Evolutionary conservation across 306 rosid genomes (phyloP).

Genomic region (Aeschynomene evenia): DNA sequence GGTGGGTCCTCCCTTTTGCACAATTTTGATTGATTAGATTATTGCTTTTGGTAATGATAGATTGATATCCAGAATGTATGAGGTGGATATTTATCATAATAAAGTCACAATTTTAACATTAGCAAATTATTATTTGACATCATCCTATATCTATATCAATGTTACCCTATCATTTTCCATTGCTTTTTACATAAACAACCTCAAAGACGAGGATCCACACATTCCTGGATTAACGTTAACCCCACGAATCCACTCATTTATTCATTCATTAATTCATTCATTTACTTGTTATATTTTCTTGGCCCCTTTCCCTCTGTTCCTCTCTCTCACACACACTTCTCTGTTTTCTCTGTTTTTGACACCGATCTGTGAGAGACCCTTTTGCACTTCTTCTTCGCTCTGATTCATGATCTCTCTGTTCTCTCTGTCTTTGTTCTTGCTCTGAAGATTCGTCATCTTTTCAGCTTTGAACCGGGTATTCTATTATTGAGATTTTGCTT

Average conservation of each 20-base stretch:
- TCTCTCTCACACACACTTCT: background rate
- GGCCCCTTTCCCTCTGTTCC: background rate
- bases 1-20: background rate
- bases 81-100: too few species aligned
- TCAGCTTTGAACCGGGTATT: too few species aligned
- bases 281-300: background rate
- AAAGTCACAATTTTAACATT: too few species aligned
- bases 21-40: background rate
- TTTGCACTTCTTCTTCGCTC: background rate
- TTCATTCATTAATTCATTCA: background rate
- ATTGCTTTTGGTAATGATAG: too few species aligned
- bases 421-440: background rate
- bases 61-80: too few species aligned
- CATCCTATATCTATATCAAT: too few species aligned
- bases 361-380: background rate
- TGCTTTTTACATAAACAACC: background rate
- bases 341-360: background rate
- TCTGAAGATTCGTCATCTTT: background rate
- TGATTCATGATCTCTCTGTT: background rate
- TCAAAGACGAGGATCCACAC: background rate
- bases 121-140: too few species aligned
- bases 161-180: too few species aligned
- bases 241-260: conserved; percentile 30
- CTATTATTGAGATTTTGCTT: too few species aligned
- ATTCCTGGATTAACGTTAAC: conserved; percentile 20